These are phyloP conservation scores for Dacryopinax primogenitus DNA, from an alignment of 768 basidiomycete species.

Conservation along the genomic window DNA sequence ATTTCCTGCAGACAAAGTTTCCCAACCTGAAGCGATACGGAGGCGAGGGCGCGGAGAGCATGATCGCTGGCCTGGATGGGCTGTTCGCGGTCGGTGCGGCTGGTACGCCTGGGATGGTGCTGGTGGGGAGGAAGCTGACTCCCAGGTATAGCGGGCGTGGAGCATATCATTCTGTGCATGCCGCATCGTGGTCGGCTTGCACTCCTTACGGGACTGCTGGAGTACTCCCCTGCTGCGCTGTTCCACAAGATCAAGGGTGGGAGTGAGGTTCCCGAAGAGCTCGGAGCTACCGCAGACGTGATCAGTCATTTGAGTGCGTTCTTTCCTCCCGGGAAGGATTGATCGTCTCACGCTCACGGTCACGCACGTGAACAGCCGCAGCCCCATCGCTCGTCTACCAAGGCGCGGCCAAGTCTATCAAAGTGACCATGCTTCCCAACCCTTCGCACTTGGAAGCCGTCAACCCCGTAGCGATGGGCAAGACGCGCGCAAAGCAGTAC, in stretches of 20 bases:
- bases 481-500: slow-evolving; percentile 83
- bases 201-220: slow-evolving; percentile 63
- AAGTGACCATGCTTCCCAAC: slow-evolving; percentile 67
- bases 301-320: slow-evolving; percentile 64
- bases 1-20: slow-evolving; percentile 76
- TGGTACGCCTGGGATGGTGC: slow-evolving; percentile 28
- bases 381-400: slow-evolving; percentile 52
- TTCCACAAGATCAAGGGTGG: slow-evolving; percentile 84
- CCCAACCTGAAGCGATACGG: slow-evolving; percentile 67
- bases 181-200: slow-evolving; percentile 71
- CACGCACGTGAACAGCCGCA: slow-evolving; percentile 33
- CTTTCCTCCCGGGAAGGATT: background rate
- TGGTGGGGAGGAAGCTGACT: background rate
- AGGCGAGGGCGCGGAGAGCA: slow-evolving; percentile 85
- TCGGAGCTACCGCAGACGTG: slow-evolving; percentile 68
- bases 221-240: slow-evolving; percentile 51
- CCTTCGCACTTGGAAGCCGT: slow-evolving; percentile 79
- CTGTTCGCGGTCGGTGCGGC: slow-evolving; percentile 55
- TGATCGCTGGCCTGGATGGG: slow-evolving; percentile 75
- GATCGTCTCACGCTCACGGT: background rate
- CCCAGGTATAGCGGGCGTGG: slow-evolving; percentile 40
- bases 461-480: slow-evolving; percentile 76
- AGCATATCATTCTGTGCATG: slow-evolving; percentile 67
- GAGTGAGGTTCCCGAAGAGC: slow-evolving; percentile 50
- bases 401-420: slow-evolving; percentile 38